Conservation (phyloP, 208 protist species). For the Acanthamoeba rhysodes region DNA sequence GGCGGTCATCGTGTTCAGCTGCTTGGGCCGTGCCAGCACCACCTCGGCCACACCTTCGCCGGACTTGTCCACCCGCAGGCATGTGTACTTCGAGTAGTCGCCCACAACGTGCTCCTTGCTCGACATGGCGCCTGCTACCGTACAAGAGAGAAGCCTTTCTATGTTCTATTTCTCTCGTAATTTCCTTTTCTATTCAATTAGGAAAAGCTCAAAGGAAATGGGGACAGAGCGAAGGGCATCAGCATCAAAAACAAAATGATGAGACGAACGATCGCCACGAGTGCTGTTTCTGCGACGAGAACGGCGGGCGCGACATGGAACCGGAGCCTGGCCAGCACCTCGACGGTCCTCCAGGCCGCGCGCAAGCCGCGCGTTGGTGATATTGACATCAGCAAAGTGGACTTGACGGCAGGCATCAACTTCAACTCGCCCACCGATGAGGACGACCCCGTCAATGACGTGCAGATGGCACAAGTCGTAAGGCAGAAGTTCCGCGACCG, state of each 20-base stretch:
- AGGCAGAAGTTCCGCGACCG: background rate
- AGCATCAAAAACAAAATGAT: background rate
- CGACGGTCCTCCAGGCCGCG: background rate
- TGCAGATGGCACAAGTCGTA: background rate
- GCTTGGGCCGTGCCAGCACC: slow-evolving; percentile 25
- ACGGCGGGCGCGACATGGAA: background rate
- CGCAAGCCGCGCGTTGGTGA: background rate
- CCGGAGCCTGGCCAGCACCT: background rate
- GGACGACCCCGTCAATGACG: background rate
- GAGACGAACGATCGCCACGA: slow-evolving; percentile 5
- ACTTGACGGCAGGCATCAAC: background rate
- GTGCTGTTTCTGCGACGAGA: background rate
- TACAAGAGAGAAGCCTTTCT: background rate
- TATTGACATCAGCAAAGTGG: background rate
- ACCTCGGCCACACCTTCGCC: slow-evolving; percentile 10
- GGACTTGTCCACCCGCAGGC: slow-evolving; percentile 20
- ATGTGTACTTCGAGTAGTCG: slow-evolving; percentile 59
- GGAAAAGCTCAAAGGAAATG: background rate
- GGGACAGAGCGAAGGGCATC: background rate
- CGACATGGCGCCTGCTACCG: background rate
- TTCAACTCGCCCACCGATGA: background rate
- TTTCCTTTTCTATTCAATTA: background rate
- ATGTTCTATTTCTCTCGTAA: background rate
- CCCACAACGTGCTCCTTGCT: background rate
- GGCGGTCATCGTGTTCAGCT: slow-evolving; percentile 73